Base-by-base conservation (phyloP, 2,329 filamentous ascomycete genomes). In the Aciculosporium take region DNA sequence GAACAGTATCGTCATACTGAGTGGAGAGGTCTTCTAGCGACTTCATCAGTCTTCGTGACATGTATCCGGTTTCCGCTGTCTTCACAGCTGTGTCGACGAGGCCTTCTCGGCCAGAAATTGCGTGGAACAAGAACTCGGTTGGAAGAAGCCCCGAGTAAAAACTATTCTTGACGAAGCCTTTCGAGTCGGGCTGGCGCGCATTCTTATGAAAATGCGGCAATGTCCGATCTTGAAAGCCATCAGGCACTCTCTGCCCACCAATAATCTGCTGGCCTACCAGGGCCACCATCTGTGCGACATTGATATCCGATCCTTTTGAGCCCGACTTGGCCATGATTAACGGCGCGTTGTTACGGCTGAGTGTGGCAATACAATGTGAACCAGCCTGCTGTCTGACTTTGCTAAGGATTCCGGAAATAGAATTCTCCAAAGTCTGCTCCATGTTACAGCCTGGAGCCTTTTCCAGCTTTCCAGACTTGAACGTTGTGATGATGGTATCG, bases 231-330 rank as follows among this genome's bases (percentile, higher is more conserved):
- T 96, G 89, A 64, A 98, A 98, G 6, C 91, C 91, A 62, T 98
- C 86, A 34, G 85, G 76, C 25, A 98, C 88, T 74, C 91, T 88
- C 55, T 84, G 77, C 37, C 87, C 86, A 45, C 84, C 84, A 54
- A 98, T 96, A 74, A 96, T 95, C 53, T 98, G 91, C 63, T 98
- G 91, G 39, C 91, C 91, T 56, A 98, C 91, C 45, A 88, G 79
- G 43, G 91, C 89, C 57, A 96, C 84, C 91, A 98, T 98, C 66
- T 98, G 91, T 7, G 91, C 91, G 27, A 98, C 91, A 69, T 98
- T 98, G 68, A 98, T 93, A 53, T 85, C 83, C 5, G 87, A 94
- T 58, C 91, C 91, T 62, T 98, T 98, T 41, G 89, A 96, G 37
- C 91, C 91, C 10, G 86, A 96, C 47, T 85, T 91, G 46, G 91